A percentile compares a stretch with the other conserved stretches of the same genome.
phyloP scores from a whole-genome alignment of 2,329 filamentous ascomycete genomes.

The Cladophialophora bantiana region DNA sequence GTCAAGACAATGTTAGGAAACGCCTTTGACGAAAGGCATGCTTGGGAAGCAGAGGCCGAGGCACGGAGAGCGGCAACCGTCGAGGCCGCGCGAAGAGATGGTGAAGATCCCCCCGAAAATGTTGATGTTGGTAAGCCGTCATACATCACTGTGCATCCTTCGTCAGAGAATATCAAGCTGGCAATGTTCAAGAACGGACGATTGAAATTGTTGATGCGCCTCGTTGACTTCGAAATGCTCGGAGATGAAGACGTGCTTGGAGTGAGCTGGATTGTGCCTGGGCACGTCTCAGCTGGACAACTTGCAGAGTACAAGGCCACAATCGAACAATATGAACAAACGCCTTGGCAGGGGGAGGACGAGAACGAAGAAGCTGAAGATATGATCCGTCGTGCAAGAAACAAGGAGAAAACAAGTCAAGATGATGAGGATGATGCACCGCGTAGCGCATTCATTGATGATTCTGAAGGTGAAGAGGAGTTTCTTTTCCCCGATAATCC shows the following conservation, averaged over 20 bases:
- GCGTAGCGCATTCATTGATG: slow-evolving; percentile 69
- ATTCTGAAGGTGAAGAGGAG: slow-evolving; percentile 66
- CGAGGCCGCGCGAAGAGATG: slow-evolving; percentile 32
- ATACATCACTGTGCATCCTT: slow-evolving; percentile 52
- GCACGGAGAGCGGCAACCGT: slow-evolving; percentile 48
- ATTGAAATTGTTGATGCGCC: slow-evolving; percentile 80
- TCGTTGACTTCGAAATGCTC: slow-evolving; percentile 72
- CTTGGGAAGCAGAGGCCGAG: slow-evolving; percentile 76
- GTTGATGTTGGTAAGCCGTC: slow-evolving; percentile 40
- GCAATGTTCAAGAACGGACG: slow-evolving; percentile 90
- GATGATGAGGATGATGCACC: slow-evolving; percentile 45
- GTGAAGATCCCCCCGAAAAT: slow-evolving; percentile 40
- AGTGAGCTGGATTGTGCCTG: slow-evolving; percentile 79
- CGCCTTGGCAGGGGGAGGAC: slow-evolving; percentile 78
- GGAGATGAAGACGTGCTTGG: slow-evolving; percentile 75
- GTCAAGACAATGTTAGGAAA: slow-evolving; percentile 73
- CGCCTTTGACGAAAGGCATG: slow-evolving; percentile 74
- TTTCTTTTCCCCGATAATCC: slow-evolving; percentile 69
- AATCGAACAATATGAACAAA: slow-evolving; percentile 80
- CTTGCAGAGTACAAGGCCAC: slow-evolving; percentile 73
- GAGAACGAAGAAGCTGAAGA: slow-evolving; percentile 73
- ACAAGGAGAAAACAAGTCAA: slow-evolving; percentile 43
- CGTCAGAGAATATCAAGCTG: slow-evolving; percentile 46
- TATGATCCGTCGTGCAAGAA: slow-evolving; percentile 74
- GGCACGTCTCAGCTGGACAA: slow-evolving; percentile 66